Conservation (phyloP, 2,329 filamentous ascomycete species). For the Beauveria brongniartii region DNA sequence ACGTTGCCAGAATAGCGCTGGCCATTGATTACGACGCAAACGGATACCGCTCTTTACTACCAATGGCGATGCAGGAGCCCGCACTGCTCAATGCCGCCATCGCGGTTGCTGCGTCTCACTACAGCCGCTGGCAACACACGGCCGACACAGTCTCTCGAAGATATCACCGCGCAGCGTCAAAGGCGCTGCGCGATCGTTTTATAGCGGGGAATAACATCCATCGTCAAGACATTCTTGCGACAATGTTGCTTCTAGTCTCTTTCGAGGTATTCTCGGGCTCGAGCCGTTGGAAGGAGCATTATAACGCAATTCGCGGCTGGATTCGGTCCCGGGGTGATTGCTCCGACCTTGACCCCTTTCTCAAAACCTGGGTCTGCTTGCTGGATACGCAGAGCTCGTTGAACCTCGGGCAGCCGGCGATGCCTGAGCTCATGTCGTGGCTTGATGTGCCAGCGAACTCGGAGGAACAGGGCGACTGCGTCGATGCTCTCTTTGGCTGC, state of each 20-base stretch:
- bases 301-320: background rate
- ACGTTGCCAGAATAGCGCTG: background rate
- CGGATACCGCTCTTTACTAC: background rate
- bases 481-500: background rate
- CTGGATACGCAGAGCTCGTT: background rate
- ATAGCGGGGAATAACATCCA: background rate
- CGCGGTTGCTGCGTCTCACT: background rate
- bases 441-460: background rate
- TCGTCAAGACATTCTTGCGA: background rate
- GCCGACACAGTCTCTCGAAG: background rate
- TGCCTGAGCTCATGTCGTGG: background rate
- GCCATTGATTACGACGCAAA: background rate
- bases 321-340: background rate
- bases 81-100: background rate
- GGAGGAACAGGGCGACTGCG: background rate
- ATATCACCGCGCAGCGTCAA: background rate
- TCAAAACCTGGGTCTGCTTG: background rate
- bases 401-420: background rate
- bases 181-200: background rate
- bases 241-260: background rate
- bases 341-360: background rate
- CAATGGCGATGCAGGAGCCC: background rate
- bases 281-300: background rate
- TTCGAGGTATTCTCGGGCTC: background rate
- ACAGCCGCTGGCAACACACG: background rate